Conservation (phyloP, 768 basidiomycete genomes). For the Omphalotus guepiniiformis region DNA sequence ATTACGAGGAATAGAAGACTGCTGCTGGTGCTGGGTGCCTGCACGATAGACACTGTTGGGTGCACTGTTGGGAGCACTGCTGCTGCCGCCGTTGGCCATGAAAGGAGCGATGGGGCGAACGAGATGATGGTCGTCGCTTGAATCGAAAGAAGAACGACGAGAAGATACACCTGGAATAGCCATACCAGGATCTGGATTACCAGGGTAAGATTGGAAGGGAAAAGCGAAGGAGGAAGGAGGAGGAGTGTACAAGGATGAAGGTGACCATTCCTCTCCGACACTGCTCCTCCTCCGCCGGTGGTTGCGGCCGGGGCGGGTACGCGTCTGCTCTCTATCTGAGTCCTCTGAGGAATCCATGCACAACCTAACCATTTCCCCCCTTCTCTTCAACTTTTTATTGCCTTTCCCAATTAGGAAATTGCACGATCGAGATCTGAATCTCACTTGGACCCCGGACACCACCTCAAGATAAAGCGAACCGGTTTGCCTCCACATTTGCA, state of each 20-base stretch:
- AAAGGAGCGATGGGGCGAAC: constrained; percentile 5
- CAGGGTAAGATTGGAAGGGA: constrained; percentile 60
- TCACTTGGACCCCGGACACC: too few relatives aligned
- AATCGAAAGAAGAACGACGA: constrained; percentile 3
- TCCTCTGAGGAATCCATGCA: too few relatives aligned
- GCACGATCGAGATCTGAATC: too few relatives aligned
- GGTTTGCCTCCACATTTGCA: too few relatives aligned
- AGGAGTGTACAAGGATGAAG: constrained; percentile 11
- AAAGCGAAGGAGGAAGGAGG: constrained; percentile 39
- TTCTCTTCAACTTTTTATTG: too few relatives aligned
- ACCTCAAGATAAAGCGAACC: too few relatives aligned
- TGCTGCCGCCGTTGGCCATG: neutral
- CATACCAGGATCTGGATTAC: constrained; percentile 59
- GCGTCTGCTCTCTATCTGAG: too few relatives aligned
- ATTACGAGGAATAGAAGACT: constrained; percentile 32
- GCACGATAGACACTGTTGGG: neutral
- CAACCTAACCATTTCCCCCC: too few relatives aligned
- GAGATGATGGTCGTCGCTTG: neutral
- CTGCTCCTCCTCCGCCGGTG: too few relatives aligned
- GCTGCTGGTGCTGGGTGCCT: neutral
- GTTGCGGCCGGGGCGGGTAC: too few relatives aligned
- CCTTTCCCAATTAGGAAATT: too few relatives aligned
- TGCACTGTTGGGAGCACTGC: neutral
- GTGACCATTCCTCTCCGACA: too few relatives aligned
- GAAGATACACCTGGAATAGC: constrained; percentile 17